Percentiles rank a stretch among this genome's conserved stretches.
Conservation (phyloP, 129 eudicot species). For the Gnaphalium uliginosum region DNA sequence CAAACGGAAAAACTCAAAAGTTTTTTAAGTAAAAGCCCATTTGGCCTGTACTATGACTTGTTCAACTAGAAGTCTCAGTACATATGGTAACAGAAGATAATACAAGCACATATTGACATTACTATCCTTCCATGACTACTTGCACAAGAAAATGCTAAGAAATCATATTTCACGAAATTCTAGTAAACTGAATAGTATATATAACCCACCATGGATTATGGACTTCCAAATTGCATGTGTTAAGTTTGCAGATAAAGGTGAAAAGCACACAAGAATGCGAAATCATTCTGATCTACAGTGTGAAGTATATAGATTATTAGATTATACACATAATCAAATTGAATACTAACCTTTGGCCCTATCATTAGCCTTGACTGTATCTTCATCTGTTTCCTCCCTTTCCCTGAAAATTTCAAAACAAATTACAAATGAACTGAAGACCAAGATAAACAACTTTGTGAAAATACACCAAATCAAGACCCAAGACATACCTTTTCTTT, state of each 20-base stretch:
- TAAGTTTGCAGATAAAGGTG: neutral
- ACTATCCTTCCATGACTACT: neutral
- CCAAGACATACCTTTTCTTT: slow-evolving; percentile 58
- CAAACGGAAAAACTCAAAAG: neutral
- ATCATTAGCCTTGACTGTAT: slow-evolving; percentile 32
- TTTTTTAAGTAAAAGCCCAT: neutral
- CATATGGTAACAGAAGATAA: neutral
- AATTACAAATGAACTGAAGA: neutral
- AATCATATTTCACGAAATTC: neutral
- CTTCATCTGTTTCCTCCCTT: slow-evolving; percentile 61
- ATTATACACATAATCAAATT: neutral
- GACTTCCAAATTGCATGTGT: neutral
- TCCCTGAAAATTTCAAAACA: slow-evolving; percentile 43
- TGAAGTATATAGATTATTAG: neutral
- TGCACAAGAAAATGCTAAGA: neutral
- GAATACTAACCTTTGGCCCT: slow-evolving; percentile 55
- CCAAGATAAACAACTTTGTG: neutral
- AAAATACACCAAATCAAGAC: neutral
- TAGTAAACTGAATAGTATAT: neutral
- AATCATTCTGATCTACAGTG: neutral
- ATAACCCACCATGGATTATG: neutral
- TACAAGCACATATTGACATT: neutral
- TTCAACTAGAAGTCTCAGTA: too few species aligned
- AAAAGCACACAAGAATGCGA: neutral
- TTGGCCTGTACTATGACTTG: neutral